Evolutionary conservation across 2,329 filamentous ascomycete species (phyloP), one percentile per base, ranked within the genome.

Genomic region (Phyllosticta citriasiana): DNA sequence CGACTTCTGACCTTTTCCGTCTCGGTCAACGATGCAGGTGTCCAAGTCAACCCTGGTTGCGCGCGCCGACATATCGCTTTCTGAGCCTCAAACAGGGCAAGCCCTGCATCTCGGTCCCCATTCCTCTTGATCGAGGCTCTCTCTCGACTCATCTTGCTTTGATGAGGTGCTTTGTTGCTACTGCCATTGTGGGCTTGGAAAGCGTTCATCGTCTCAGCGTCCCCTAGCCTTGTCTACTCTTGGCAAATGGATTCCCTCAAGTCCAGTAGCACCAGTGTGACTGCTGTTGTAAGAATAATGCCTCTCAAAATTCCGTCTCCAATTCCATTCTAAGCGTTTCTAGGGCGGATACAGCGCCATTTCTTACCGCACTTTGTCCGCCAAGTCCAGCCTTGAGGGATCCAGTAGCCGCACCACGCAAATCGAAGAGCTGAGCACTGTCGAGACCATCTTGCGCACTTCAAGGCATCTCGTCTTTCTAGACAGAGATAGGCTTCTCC

Each of bases 41-140:
- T 25, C 52, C 22, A 53, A 25, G 52, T 27, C 52, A 10, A 22
- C 52, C 25, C 54, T 56, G 59, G 35, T 30, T 30, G 25, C 22
- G 54, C 30, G 40, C 55, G 47, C 27, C 19, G 27, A 14, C 53
- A 19, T 3, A 19, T 50, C 19, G 24, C 53, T 16, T 7, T 12
- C 12, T 12, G 53, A 26, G 26, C 40, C 26, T 19, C 47, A 22
- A 53, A 60, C 58, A 53, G 54, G 58, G 53, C 40, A 5, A 30
- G 40, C 27, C 25, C 9, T 53, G 22, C 52, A 27, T 14, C 22
- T 24, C 25, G 66, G 66, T 66, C 67, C 63, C 57, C 62, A 65
- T 47, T 64, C 65, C 66, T 70, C 66, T 70, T 71, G 57, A 60
- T 54, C 58, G 19, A 25, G 70, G 71, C 72, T 71, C 68, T 72